phyloP scores from a whole-genome alignment of 345 rosid genomes.

The Psidium friedrichsthalianum region DNA sequence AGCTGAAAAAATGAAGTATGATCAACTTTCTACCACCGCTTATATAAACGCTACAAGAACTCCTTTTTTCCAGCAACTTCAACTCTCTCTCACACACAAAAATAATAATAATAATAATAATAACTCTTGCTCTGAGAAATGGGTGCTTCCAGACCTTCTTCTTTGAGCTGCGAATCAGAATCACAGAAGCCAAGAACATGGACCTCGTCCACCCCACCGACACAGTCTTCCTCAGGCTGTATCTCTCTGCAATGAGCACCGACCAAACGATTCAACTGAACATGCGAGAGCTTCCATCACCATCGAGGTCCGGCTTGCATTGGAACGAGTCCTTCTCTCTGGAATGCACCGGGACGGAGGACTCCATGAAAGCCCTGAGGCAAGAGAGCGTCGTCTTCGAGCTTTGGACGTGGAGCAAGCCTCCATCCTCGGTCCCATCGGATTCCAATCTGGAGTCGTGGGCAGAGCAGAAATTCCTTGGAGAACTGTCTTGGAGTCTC shows the following conservation, averaged over 20 bases:
- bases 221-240: conserved; percentile 50
- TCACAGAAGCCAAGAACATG: conserved; percentile 61
- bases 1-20: not conserved
- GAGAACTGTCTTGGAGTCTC: conserved; percentile 32
- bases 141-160: not conserved
- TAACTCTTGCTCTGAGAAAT: not conserved
- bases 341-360: conserved; percentile 52
- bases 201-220: conserved; percentile 22
- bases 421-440: conserved; percentile 11
- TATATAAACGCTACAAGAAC: not conserved
- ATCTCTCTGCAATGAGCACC: conserved; percentile 36
- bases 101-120: too few relatives aligned
- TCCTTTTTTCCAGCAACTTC: not conserved
- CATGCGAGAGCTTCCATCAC: conserved; percentile 33
- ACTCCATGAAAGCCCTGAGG: conserved; percentile 27
- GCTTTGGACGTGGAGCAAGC: conserved; percentile 38
- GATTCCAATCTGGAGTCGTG: conserved; percentile 34
- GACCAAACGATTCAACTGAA: conserved; percentile 43
- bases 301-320: conserved; percentile 3
- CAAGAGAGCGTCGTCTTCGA: conserved; percentile 47
- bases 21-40: not conserved
- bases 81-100: not conserved
- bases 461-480: conserved; percentile 54
- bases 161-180: conserved; percentile 44
- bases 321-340: conserved; percentile 61